A percentile compares a stretch with the other conserved stretches of the same genome.
These are phyloP conservation scores for Mycocentrospora acerina DNA, from an alignment of 2,329 filamentous ascomycete genomes.

Conservation along the genomic window DNA sequence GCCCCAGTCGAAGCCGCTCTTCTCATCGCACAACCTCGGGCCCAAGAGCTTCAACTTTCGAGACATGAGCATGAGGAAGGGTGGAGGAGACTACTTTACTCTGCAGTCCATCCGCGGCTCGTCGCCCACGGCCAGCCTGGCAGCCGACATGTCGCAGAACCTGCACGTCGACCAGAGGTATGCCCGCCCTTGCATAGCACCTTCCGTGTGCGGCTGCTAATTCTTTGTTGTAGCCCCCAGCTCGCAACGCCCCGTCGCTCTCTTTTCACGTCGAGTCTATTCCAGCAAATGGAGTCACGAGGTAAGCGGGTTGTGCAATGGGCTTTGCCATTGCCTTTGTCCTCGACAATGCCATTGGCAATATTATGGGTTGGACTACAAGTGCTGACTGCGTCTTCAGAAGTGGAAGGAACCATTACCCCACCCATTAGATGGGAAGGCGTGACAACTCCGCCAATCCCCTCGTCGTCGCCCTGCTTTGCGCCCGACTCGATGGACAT, in stretches of 20 bases:
- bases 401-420: slow-evolving; percentile 46
- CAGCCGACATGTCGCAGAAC: slow-evolving; percentile 93
- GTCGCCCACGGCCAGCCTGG: slow-evolving; percentile 86
- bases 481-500: slow-evolving; percentile 84
- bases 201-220: slow-evolving; percentile 37
- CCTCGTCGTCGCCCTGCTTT: slow-evolving; percentile 77
- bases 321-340: no score
- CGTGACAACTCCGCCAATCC: slow-evolving; percentile 80
- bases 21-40: slow-evolving; percentile 58
- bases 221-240: slow-evolving; percentile 64
- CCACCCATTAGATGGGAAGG: slow-evolving; percentile 58
- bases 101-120: slow-evolving; percentile 77
- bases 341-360: slow-evolving; percentile 1
- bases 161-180: slow-evolving; percentile 96
- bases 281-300: slow-evolving; percentile 58
- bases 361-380: slow-evolving; percentile 8
- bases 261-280: slow-evolving; percentile 75
- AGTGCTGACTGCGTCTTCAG: slow-evolving; percentile 27
- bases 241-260: slow-evolving; percentile 80
- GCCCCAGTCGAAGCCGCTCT: slow-evolving; percentile 55
- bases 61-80: slow-evolving; percentile 69
- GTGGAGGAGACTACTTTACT: slow-evolving; percentile 77
- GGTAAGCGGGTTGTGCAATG: slow-evolving; percentile 56
- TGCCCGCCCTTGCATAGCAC: slow-evolving; percentile 29
- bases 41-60: slow-evolving; percentile 74